phyloP scores from a whole-genome alignment of 345 rosid genomes.

The Melastoma malabathricum region DNA sequence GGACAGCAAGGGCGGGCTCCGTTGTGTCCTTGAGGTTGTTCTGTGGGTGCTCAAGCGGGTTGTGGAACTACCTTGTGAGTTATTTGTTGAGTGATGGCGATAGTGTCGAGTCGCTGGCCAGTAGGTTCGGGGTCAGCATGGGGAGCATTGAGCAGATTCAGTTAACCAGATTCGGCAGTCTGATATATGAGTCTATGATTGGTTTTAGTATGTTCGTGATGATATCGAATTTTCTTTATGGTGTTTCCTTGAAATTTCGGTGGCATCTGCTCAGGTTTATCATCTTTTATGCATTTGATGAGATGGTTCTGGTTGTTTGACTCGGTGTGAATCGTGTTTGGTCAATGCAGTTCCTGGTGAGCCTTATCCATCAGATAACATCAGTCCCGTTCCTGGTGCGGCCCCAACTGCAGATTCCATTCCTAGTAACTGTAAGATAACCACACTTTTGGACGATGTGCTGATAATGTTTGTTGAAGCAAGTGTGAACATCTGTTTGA shows the following conservation, averaged over 20 bases:
- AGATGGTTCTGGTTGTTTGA: slow-evolving; percentile 1
- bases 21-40: slow-evolving; percentile 73
- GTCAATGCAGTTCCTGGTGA: slow-evolving; percentile 67
- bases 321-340: background rate
- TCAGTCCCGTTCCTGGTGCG: slow-evolving; percentile 44
- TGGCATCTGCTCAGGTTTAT: no score
- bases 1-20: slow-evolving; percentile 42
- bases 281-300: no score
- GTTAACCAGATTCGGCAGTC: background rate
- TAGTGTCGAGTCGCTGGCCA: slow-evolving; percentile 67
- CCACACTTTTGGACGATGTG: background rate
- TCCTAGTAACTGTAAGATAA: slow-evolving; percentile 31
- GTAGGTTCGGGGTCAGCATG: slow-evolving; percentile 92
- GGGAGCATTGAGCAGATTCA: slow-evolving; percentile 47
- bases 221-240: background rate
- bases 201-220: background rate
- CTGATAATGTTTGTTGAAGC: background rate
- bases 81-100: slow-evolving; percentile 70
- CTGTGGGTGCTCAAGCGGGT: slow-evolving; percentile 89
- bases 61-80: slow-evolving; percentile 95
- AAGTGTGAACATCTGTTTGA: background rate
- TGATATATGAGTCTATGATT: background rate
- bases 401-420: slow-evolving; percentile 24
- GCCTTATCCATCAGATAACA: slow-evolving; percentile 41
- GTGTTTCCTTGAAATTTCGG: no score